These are phyloP conservation scores for Xylariaceae sp. DNA, from an alignment of 2,329 filamentous ascomycete species.

Conservation along the genomic window DNA sequence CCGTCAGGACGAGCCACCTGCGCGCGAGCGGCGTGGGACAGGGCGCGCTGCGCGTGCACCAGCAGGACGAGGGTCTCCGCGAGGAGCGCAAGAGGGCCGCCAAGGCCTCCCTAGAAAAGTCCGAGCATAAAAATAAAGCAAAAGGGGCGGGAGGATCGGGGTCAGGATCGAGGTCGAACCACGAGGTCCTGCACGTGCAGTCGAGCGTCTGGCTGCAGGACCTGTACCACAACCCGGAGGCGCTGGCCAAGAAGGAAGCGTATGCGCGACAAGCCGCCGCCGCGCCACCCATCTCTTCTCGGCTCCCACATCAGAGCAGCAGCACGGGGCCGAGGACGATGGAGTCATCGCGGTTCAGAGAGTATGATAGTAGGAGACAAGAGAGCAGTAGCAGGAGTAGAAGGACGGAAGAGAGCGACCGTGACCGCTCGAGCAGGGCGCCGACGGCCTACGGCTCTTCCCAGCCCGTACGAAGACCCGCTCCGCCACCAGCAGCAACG, in stretches of 20 bases:
- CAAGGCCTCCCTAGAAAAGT: slow-evolving; percentile 3
- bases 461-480: too few relatives aligned
- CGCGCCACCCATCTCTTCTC: slow-evolving; percentile 9
- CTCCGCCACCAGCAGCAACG: too few relatives aligned
- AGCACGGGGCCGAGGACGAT: too few relatives aligned
- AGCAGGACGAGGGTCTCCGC: slow-evolving; percentile 11
- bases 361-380: slow-evolving; percentile 8
- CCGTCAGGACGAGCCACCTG: slow-evolving; percentile 10
- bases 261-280: slow-evolving; percentile 12
- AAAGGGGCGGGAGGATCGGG: neutral
- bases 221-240: slow-evolving; percentile 20
- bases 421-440: neutral
- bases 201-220: slow-evolving; percentile 21
- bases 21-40: slow-evolving; percentile 16
- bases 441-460: too few relatives aligned
- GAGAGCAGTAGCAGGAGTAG: slow-evolving; percentile 5
- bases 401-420: neutral
- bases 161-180: too few relatives aligned
- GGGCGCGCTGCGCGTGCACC: slow-evolving; percentile 18
- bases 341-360: slow-evolving; percentile 7
- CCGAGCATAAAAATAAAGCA: slow-evolving; percentile 4
- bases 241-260: slow-evolving; percentile 13
- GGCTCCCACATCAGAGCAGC: too few relatives aligned
- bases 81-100: slow-evolving; percentile 10
- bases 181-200: slow-evolving; percentile 7